phyloP scores from a whole-genome alignment of 805 yeast species.

The Lachancea kluyveri region DNA sequence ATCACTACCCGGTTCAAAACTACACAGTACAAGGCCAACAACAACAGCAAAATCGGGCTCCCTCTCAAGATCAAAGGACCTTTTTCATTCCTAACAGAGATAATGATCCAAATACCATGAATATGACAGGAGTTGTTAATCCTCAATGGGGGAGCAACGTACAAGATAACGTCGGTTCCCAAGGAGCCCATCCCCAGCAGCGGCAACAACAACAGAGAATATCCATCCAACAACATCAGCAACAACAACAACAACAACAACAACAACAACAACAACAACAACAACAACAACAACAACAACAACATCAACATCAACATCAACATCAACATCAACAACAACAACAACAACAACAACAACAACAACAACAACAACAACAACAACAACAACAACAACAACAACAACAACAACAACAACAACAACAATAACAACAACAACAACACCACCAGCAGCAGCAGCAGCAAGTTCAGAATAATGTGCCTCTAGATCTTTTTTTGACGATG shows the following conservation, averaged over 20 bases:
- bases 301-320: constrained; percentile 14
- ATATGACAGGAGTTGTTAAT: too few species aligned
- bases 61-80: background rate
- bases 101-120: constrained; percentile 4
- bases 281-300: constrained; percentile 14
- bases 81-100: constrained; percentile 3
- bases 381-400: constrained; percentile 11
- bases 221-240: constrained; percentile 7
- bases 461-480: constrained; percentile 3
- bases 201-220: constrained; percentile 2
- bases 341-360: constrained; percentile 12
- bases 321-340: constrained; percentile 11
- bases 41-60: constrained; percentile 5
- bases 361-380: constrained; percentile 17
- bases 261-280: constrained; percentile 3
- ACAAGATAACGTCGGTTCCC: constrained; percentile 7
- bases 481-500: constrained; percentile 10
- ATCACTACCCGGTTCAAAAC: background rate
- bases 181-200: constrained; percentile 7
- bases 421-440: constrained; percentile 5
- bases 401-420: constrained; percentile 10
- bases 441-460: constrained; percentile 4
- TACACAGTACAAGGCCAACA: constrained; percentile 3
- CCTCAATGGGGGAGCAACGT: too few species aligned
- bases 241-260: constrained; percentile 5